Base-by-base conservation (phyloP, 129 eudicot species). In the Chrysanthemum lavandulifolium region DNA sequence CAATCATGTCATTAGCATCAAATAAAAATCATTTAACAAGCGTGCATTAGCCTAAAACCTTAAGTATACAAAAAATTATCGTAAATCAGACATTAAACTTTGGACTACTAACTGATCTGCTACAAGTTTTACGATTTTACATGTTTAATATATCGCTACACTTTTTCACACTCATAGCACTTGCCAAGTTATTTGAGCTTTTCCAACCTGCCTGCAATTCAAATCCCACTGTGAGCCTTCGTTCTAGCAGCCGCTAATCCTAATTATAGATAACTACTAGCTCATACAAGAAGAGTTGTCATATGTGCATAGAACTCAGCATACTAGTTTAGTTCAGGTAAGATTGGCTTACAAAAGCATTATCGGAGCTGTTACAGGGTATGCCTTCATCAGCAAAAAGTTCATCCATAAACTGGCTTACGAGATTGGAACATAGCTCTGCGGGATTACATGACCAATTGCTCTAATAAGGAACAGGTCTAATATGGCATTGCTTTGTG, bases 331-430 rank as follows among this genome's bases (percentile, higher is more conserved):
- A 29, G 29, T 67, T 6, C 19, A 45, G 23, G 71, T 29, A 49
- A 50, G 65, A 56, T 15, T 47, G 61, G 67, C 98, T 87, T 90
- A 90, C 98, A 80, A 69, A 78, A 65, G 78, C 72, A 85, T 72
- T 87, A 67, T 94, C 96, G 67, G 84, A 50, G 67, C 66, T 79
- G 81, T 73, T 87, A 80, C 84, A 78, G 14, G 80, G 57, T 60
- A 69, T 76, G 31, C 90, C 96, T 80, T 86, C 96, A 63, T 90
- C 97, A 25, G 90, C 91, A 78, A 96, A 88, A 81, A 94, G 97
- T 66, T 90, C 97, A 81, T 94, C 98, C 97, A 94, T 86, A 80
- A 94, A 94, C 89, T 88, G 98, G 84, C 93, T 94, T 55, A 94
- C 96, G 98, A 87, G 51, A 94, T 76, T 66, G 97, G 98, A 76